Conservation (phyloP, 352 stramenopile genomes). For the Thalassiosira hispida region DNA sequence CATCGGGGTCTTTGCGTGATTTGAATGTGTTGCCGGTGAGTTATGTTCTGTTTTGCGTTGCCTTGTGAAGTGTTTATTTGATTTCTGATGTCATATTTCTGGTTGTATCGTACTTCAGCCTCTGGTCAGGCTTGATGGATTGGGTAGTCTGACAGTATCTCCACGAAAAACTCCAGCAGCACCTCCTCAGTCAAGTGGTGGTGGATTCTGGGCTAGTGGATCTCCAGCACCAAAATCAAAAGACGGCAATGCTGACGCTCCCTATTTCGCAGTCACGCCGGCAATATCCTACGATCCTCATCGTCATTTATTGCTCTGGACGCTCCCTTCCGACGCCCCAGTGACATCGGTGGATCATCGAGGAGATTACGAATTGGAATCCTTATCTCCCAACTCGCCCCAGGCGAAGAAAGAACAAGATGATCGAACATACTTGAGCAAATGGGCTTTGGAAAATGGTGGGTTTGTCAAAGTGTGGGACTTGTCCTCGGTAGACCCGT, state of each 20-base stretch:
- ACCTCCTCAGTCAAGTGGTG: not conserved
- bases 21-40: constrained; percentile 45
- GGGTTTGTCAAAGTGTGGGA: constrained; percentile 57
- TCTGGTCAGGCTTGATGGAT: constrained; percentile 45
- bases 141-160: constrained; percentile 39
- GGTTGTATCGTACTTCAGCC: constrained; percentile 14
- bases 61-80: too few species aligned
- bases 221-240: constrained; percentile 13
- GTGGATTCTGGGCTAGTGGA: constrained; percentile 34
- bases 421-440: constrained; percentile 30
- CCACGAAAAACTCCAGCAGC: constrained; percentile 31
- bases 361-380: constrained; percentile 40
- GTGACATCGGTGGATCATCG: constrained; percentile 39
- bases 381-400: constrained; percentile 15
- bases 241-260: constrained; percentile 12
- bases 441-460: constrained; percentile 47
- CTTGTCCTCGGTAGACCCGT: constrained; percentile 27
- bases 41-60: not conserved
- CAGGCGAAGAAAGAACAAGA: constrained; percentile 39
- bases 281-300: constrained; percentile 62
- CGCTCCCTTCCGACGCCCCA: constrained; percentile 45
- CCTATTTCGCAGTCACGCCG: constrained; percentile 22
- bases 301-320: constrained; percentile 71
- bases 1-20: constrained; percentile 37
- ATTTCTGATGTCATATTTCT: too few species aligned